These are phyloP conservation scores for Globisporangium rhizosaccharum DNA, from an alignment of 352 stramenopile genomes.

Conservation along the genomic window DNA sequence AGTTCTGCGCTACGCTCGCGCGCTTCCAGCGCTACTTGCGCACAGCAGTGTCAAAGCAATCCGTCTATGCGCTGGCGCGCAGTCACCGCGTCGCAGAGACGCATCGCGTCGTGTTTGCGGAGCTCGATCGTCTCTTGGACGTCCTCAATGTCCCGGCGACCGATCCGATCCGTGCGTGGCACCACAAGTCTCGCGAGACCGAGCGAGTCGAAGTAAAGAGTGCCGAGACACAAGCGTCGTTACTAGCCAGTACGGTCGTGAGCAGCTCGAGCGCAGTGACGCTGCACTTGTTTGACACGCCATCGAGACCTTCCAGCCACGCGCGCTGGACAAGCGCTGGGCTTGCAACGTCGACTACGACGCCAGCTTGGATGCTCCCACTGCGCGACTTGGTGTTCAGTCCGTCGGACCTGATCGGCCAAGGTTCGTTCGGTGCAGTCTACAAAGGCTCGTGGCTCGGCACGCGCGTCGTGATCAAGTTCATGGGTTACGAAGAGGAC, in stretches of 20 bases:
- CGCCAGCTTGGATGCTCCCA: constrained; percentile 2
- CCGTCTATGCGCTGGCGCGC: neutral
- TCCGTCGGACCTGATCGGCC: neutral
- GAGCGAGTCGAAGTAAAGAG: neutral
- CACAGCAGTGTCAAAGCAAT: neutral
- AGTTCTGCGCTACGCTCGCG: neutral
- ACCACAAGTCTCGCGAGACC: neutral
- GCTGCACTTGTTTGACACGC: neutral
- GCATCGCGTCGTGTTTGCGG: constrained; percentile 4
- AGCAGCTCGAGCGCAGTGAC: neutral
- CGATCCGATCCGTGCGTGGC: constrained; percentile 4
- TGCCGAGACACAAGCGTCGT: neutral
- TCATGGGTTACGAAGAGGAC: constrained; percentile 4
- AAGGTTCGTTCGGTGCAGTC: constrained; percentile 1
- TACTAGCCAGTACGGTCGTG: neutral
- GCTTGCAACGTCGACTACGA: neutral
- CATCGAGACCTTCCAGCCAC: neutral
- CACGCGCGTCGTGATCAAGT: constrained; percentile 3
- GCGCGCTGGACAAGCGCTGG: neutral
- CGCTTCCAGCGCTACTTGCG: constrained; percentile 2
- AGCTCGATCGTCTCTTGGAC: constrained; percentile 5
- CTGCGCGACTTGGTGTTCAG: constrained; percentile 1
- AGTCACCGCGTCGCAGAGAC: constrained; percentile 3
- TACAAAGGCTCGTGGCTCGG: neutral
- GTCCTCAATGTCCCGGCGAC: neutral